Evolutionary conservation across 345 rosid genomes (phyloP).

Genomic region (Citrus trifoliata): DNA sequence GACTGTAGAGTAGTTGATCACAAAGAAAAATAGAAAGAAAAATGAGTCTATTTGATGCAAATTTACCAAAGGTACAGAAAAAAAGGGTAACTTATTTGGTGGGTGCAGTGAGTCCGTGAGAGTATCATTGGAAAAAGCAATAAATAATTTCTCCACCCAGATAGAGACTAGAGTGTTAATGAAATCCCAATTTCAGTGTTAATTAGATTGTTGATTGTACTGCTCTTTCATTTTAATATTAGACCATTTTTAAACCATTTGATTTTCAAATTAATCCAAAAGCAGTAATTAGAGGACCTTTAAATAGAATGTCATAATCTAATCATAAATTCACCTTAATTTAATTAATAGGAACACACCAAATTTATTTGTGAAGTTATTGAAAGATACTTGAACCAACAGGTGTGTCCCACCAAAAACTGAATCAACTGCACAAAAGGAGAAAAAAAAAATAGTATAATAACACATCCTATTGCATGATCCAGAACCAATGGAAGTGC

Average conservation of each 20-base stretch:
- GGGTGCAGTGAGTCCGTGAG: not conserved
- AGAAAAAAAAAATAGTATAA: not conserved
- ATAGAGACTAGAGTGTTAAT: too few relatives aligned
- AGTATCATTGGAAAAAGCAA: not conserved
- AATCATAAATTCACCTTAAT: too few relatives aligned
- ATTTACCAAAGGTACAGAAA: not conserved
- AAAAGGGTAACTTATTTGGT: too few relatives aligned
- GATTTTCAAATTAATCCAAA: not conserved
- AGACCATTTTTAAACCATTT: too few relatives aligned
- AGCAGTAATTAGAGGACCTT: not conserved
- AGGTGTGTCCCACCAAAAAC: constrained; percentile 5
- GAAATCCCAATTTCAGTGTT: too few relatives aligned
- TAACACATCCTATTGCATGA: not conserved
- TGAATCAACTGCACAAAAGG: not conserved
- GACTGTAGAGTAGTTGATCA: not conserved
- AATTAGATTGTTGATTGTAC: not conserved
- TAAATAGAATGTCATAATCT: too few relatives aligned
- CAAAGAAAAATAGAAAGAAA: not conserved
- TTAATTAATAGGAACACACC: too few relatives aligned
- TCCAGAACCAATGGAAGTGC: constrained; percentile 1
- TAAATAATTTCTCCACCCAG: not conserved
- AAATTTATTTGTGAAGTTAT: too few relatives aligned
- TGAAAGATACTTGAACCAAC: not conserved
- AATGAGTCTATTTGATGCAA: not conserved
- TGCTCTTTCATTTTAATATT: too few relatives aligned